phyloP scores from a whole-genome alignment of 139 green algal species.

The Chlamydomonas applanata region DNA sequence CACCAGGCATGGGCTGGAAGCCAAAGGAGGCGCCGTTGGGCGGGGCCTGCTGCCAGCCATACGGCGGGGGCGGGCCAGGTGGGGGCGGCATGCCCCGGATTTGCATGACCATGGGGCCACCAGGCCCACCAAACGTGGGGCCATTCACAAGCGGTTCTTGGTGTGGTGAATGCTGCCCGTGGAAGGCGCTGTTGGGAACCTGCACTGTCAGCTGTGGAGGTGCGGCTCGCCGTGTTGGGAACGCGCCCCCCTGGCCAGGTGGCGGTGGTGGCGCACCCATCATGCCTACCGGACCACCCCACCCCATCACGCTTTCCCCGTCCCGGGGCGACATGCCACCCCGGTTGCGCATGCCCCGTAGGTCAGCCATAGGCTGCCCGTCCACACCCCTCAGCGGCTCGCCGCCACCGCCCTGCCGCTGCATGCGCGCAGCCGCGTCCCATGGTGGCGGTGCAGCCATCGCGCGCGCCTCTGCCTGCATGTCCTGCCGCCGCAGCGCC shows the following conservation, averaged over 20 bases:
- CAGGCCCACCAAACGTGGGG: no score
- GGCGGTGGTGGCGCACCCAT: neutral
- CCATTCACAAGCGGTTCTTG: no score
- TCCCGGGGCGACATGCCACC: neutral
- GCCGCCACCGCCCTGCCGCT: constrained; percentile 19
- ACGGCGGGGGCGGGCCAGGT: no score
- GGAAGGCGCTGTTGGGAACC: neutral
- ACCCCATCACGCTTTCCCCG: neutral
- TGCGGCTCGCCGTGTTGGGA: neutral
- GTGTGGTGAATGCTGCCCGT: no score
- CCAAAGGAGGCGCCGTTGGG: no score
- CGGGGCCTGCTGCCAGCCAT: no score
- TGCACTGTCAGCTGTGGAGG: neutral
- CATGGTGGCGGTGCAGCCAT: constrained; percentile 11
- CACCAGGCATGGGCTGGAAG: no score
- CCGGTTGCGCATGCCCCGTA: constrained; percentile 7
- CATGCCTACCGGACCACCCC: neutral
- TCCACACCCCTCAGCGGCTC: constrained; percentile 17
- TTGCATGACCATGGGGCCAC: no score
- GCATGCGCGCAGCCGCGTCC: constrained; percentile 8
- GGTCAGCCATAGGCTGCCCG: constrained; percentile 20
- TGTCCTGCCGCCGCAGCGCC: constrained; percentile 13
- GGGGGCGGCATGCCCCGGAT: no score
- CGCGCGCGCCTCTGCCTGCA: constrained; percentile 9
- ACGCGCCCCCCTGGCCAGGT: neutral